Evolutionary conservation across 306 rosid species (phyloP).

Genomic region (Neltuma alba): DNA sequence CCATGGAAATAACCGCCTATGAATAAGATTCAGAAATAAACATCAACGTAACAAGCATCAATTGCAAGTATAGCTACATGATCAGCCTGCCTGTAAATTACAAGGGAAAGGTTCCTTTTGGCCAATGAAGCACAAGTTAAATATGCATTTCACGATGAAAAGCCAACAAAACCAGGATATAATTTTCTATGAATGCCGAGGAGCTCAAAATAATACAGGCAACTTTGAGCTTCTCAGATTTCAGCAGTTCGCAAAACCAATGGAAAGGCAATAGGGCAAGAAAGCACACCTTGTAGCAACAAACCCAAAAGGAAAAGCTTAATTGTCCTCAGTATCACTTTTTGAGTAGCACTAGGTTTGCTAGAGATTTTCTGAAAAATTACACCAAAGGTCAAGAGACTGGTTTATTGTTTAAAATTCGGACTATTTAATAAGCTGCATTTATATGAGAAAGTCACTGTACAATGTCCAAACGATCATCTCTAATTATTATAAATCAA

Average conservation of each 20-base stretch:
- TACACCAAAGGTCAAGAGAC: slow-evolving; percentile 17
- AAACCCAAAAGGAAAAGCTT: slow-evolving; percentile 77
- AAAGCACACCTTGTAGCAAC: slow-evolving; percentile 61
- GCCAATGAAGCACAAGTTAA: neutral
- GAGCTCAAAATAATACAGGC: slow-evolving; percentile 20
- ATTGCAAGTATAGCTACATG: slow-evolving; percentile 1
- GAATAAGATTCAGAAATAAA: slow-evolving; percentile 43
- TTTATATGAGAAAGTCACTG: slow-evolving; percentile 1
- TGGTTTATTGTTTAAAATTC: slow-evolving; percentile 11
- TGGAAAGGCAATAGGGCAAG: slow-evolving; percentile 8
- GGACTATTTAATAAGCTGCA: neutral
- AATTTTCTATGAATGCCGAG: slow-evolving; percentile 24
- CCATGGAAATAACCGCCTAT: slow-evolving; percentile 90
- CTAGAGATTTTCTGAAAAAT: slow-evolving; percentile 63
- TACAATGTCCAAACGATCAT: slow-evolving; percentile 5
- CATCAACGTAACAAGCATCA: neutral
- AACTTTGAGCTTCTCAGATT: slow-evolving; percentile 2
- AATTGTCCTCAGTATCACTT: slow-evolving; percentile 55
- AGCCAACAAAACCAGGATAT: slow-evolving; percentile 19
- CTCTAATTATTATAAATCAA: neutral
- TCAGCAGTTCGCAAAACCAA: slow-evolving; percentile 22
- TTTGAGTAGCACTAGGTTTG: slow-evolving; percentile 61
- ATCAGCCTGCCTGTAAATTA: neutral
- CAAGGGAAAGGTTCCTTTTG: neutral
- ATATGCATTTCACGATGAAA: slow-evolving; percentile 14